Base-by-base conservation (phyloP, 1,284 basidiomycete genomes). In the Ceratobasidium sp. region DNA sequence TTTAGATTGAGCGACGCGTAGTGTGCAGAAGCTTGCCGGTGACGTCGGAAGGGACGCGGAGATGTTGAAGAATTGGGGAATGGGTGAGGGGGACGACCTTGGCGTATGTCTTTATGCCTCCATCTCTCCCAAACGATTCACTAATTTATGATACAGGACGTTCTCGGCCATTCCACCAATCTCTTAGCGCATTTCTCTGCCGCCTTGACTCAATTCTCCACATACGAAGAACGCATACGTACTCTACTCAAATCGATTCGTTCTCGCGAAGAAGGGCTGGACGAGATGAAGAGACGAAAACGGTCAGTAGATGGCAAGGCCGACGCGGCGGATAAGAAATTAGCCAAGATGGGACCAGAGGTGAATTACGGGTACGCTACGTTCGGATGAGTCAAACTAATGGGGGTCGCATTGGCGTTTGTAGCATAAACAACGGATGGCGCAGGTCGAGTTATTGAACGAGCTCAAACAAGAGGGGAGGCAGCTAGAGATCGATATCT, bases 291-390 rank as follows among this genome's bases (percentile, higher is more conserved):
- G 79, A 87, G 90, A 24, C 87, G 91, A 22, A 87, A 85, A 33
- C 31, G 77, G 57, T 54, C 85, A 6, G 86, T 96, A 2, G 87
- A 86, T 15, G 82, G 87, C 31, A 93, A 93, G 77, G 94, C 95
- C 0, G 96, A 98, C 75, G 82, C 88, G n/a, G 95, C 95, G 0
- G 96, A 98, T 81, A 93, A 88, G 85, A 97, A 96, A 82, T 87
- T 98, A 31, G 89, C 88, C 81, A 97, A 93, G 85, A 98, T 98
- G 96, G 89, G 89, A 67, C 88, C 93, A 0, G 95, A 96, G 78
- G 82, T 81, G 24, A 29, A 79, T 76, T 19, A 56, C 50, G 1
- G 14, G 9, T 56, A 15, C 17, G 9, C 4, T 41, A 11, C 11
- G 36, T 41, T 4, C 36, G 4, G 36, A 11, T n/a, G 17, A 33